Conservation (phyloP, 2,329 filamentous ascomycete genomes). For the Colletotrichum sp. region DNA sequence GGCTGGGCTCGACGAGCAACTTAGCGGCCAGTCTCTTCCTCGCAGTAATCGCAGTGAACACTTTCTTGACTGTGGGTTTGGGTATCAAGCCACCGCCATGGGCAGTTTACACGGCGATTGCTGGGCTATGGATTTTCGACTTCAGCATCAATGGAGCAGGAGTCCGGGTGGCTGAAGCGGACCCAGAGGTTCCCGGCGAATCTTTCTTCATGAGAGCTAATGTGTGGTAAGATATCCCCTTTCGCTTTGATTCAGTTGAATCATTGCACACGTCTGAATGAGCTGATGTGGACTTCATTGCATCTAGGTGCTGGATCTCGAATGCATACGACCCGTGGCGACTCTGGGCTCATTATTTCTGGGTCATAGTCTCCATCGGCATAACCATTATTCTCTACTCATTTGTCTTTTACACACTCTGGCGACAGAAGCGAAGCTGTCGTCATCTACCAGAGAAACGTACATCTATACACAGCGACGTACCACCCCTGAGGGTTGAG, state of each 20-base stretch:
- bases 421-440: slow-evolving; percentile 21
- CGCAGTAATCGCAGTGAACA: slow-evolving; percentile 61
- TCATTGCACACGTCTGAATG: not conserved
- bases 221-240: not conserved
- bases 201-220: slow-evolving; percentile 19
- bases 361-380: slow-evolving; percentile 55
- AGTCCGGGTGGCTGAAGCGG: not conserved
- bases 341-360: slow-evolving; percentile 67
- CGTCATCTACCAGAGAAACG: not conserved
- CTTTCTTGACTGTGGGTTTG: slow-evolving; percentile 58
- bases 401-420: slow-evolving; percentile 42
- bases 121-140: slow-evolving; percentile 52
- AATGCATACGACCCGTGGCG: slow-evolving; percentile 55
- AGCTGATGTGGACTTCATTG: not conserved
- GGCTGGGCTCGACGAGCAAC: slow-evolving; percentile 62
- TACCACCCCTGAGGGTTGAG: not conserved
- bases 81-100: slow-evolving; percentile 50
- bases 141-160: slow-evolving; percentile 8
- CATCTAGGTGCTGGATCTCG: slow-evolving; percentile 64
- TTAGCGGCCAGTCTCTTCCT: slow-evolving; percentile 63
- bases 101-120: slow-evolving; percentile 48
- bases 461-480: not conserved
- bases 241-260: rapidly evolving
- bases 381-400: slow-evolving; percentile 44
- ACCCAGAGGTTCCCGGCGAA: not conserved